phyloP scores from a whole-genome alignment of 1,284 basidiomycete species.

The Cystobasidium pallidum region DNA sequence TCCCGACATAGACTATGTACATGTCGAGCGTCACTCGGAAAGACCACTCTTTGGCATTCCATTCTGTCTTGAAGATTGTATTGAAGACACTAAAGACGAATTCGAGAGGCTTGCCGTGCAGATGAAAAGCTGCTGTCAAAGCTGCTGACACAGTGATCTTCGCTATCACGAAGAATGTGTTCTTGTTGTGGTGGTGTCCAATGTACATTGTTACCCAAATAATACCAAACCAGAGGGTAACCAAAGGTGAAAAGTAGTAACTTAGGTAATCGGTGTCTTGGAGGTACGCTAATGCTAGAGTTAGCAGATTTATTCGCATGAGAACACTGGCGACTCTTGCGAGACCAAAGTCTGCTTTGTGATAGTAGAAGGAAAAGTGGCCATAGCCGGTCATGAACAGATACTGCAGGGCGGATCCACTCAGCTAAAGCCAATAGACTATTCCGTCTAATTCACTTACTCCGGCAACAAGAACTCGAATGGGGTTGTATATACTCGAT shows the following conservation, averaged over 20 bases:
- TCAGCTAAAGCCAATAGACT: neutral
- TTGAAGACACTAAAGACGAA: constrained; percentile 68
- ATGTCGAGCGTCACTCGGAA: constrained; percentile 85
- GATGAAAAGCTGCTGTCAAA: constrained; percentile 69
- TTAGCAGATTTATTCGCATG: constrained; percentile 79
- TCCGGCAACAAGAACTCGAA: constrained; percentile 80
- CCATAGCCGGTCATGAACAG: constrained; percentile 67
- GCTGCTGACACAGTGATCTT: constrained; percentile 71
- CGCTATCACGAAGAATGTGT: constrained; percentile 65
- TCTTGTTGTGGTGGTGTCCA: constrained; percentile 74
- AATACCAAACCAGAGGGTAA: constrained; percentile 76
- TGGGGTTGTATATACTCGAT: constrained; percentile 85
- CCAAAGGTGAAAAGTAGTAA: constrained; percentile 55
- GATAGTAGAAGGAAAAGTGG: constrained; percentile 67
- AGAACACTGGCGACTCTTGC: constrained; percentile 71
- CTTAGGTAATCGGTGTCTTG: constrained; percentile 85
- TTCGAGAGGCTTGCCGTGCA: constrained; percentile 67
- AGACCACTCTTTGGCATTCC: constrained; percentile 80
- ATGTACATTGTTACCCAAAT: constrained; percentile 76
- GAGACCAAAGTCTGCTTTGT: constrained; percentile 81
- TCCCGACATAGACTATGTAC: constrained; percentile 83
- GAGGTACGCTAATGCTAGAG: constrained; percentile 76
- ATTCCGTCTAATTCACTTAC: neutral
- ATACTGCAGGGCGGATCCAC: constrained; percentile 60
- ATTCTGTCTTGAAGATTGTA: constrained; percentile 70